phyloP scores from a whole-genome alignment of 1,139 yeast species.

The Blastobotrys indianensis region DNA sequence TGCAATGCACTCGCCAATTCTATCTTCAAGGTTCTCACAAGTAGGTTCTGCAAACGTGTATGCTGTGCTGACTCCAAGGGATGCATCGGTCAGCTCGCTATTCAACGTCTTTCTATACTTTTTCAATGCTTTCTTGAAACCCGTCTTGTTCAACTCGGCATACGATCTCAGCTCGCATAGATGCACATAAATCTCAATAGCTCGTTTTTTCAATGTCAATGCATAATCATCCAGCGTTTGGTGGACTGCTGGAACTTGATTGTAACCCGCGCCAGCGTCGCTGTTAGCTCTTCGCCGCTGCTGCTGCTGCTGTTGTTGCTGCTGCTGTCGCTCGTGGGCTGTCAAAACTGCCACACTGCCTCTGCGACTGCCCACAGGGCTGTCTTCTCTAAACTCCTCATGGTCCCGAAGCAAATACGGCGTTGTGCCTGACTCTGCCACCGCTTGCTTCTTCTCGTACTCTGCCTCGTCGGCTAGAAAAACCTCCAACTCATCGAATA shows the following conservation, averaged over 20 bases:
- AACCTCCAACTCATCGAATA: slow-evolving; percentile 42
- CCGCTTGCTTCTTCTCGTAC: slow-evolving; percentile 16
- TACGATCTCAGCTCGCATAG: slow-evolving; percentile 80
- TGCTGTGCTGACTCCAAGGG: slow-evolving; percentile 26
- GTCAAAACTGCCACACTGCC: background rate
- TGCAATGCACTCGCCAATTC: slow-evolving; percentile 44
- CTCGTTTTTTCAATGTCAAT: slow-evolving; percentile 63
- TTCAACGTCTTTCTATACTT: slow-evolving; percentile 82
- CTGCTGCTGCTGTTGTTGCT: slow-evolving; percentile 1
- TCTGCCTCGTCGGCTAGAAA: slow-evolving; percentile 38
- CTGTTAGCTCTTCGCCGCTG: slow-evolving; percentile 6
- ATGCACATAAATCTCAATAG: slow-evolving; percentile 61
- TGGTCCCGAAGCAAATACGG: background rate
- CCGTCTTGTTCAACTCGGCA: slow-evolving; percentile 77
- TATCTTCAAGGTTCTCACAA: slow-evolving; percentile 41
- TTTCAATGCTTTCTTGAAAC: slow-evolving; percentile 81
- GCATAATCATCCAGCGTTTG: slow-evolving; percentile 22
- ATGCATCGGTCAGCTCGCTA: slow-evolving; percentile 45
- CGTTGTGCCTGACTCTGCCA: background rate
- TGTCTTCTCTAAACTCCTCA: background rate
- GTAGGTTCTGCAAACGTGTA: slow-evolving; percentile 47
- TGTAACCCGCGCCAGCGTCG: slow-evolving; percentile 8
- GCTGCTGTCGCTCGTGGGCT: background rate
- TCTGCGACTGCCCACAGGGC: background rate
- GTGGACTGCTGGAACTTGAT: background rate